Evolutionary conservation across 2,329 filamentous ascomycete species (phyloP).

Genomic region (Dothistroma septosporum): DNA sequence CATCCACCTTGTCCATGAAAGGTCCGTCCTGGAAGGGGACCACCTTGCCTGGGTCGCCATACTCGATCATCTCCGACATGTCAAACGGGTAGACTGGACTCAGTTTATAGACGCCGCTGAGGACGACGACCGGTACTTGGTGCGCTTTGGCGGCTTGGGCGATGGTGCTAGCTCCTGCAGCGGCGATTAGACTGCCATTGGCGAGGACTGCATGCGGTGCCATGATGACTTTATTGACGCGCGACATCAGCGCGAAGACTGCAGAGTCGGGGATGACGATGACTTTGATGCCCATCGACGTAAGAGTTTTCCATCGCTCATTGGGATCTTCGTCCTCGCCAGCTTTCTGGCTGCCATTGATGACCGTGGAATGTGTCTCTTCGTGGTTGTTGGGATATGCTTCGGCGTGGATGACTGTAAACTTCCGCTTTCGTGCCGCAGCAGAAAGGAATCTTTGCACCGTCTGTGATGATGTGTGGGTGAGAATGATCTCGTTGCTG

Average conservation of each 20-base stretch:
- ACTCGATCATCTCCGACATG: constrained; percentile 76
- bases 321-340: constrained; percentile 46
- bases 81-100: constrained; percentile 85
- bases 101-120: constrained; percentile 90
- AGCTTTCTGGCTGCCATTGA: constrained; percentile 50
- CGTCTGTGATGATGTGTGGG: constrained; percentile 78
- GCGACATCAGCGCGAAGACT: constrained; percentile 89
- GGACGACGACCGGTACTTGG: constrained; percentile 77
- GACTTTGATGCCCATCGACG: constrained; percentile 71
- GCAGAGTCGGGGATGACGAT: constrained; percentile 81
- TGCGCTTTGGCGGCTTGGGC: constrained; percentile 80
- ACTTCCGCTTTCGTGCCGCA: constrained; percentile 82
- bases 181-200: constrained; percentile 80
- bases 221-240: constrained; percentile 91
- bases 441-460: constrained; percentile 86
- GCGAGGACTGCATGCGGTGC: constrained; percentile 82
- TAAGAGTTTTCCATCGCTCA: constrained; percentile 70
- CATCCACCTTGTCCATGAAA: constrained; percentile 71
- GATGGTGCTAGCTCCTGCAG: constrained; percentile 77
- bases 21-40: constrained; percentile 74
- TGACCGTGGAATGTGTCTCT: constrained; percentile 58
- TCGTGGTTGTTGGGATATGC: constrained; percentile 66
- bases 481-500: constrained; percentile 86
- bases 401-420: constrained; percentile 82
- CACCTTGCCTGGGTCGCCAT: constrained; percentile 73